phyloP scores from a whole-genome alignment of 1,284 basidiomycete genomes.

The Anthracocystis walkeri region DNA sequence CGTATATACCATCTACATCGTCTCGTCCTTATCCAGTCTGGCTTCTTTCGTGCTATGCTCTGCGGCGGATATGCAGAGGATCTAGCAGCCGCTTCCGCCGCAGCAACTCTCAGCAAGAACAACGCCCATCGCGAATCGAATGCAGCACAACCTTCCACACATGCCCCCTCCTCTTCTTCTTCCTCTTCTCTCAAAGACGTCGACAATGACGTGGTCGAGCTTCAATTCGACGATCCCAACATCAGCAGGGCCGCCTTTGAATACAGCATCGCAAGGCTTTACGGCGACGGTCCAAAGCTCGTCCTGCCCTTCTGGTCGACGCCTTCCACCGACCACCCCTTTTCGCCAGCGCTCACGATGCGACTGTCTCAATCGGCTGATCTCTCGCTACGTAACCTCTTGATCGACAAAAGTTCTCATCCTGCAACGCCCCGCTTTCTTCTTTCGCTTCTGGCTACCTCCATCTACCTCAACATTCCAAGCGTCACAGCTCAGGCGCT shows the following conservation, averaged over 20 bases:
- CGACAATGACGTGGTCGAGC: slow-evolving; percentile 37
- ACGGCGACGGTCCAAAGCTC: slow-evolving; percentile 58
- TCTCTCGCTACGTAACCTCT: slow-evolving; percentile 55
- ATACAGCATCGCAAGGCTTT: slow-evolving; percentile 62
- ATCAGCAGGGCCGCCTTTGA: slow-evolving; percentile 64
- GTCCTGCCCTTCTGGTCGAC: slow-evolving; percentile 60
- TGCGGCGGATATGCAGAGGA: slow-evolving; percentile 59
- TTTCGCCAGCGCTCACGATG: slow-evolving; percentile 75
- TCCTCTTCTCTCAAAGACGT: slow-evolving; percentile 6
- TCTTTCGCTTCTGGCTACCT: slow-evolving; percentile 85
- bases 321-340: slow-evolving; percentile 44
- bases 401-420: slow-evolving; percentile 71
- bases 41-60: slow-evolving; percentile 64
- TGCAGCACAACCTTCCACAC: neutral
- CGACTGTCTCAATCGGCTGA: slow-evolving; percentile 74
- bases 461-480: slow-evolving; percentile 86
- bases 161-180: slow-evolving; percentile 4
- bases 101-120: slow-evolving; percentile 38
- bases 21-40: slow-evolving; percentile 61
- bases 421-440: slow-evolving; percentile 84
- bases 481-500: slow-evolving; percentile 81
- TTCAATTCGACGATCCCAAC: slow-evolving; percentile 63
- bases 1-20: slow-evolving; percentile 60
- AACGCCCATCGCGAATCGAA: slow-evolving; percentile 21
- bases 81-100: slow-evolving; percentile 41